Percentiles rank a stretch among this genome's conserved stretches.
Evolutionary conservation across 805 yeast genomes (phyloP).

Genomic region (Metschnikowia colocasiae): DNA sequence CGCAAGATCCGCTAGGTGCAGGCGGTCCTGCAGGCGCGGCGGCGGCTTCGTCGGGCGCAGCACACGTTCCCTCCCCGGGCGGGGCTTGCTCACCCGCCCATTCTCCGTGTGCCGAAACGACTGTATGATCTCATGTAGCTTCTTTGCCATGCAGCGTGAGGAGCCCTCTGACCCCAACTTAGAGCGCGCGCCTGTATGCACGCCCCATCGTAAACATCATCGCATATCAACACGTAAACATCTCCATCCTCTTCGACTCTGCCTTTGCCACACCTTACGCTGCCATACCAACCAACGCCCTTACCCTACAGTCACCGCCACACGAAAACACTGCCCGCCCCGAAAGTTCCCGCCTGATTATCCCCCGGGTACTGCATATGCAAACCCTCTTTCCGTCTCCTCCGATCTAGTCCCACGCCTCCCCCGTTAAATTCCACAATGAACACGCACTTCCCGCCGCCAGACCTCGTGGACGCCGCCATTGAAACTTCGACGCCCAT

Average conservation of each 20-base stretch:
- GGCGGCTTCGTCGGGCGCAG: not conserved
- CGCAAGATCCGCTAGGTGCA: slow-evolving; percentile 24
- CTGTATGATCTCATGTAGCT: slow-evolving; percentile 7
- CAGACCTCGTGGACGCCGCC: slow-evolving; percentile 14
- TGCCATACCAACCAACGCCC: too few species aligned
- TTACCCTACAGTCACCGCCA: too few species aligned
- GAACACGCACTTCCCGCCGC: slow-evolving; percentile 5
- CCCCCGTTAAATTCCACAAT: not conserved
- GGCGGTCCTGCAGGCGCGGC: not conserved
- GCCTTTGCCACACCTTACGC: not conserved
- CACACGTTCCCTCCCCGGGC: not conserved
- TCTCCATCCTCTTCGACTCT: not conserved
- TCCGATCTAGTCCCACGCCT: not conserved
- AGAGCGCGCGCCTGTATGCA: not conserved
- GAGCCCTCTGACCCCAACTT: not conserved
- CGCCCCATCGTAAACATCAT: not conserved
- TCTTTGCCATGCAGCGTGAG: not conserved
- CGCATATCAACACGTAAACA: not conserved
- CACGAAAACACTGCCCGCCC: too few species aligned
- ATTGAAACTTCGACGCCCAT: slow-evolving; percentile 21
- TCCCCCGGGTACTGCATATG: too few species aligned
- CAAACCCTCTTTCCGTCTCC: not conserved
- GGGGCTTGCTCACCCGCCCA: not conserved
- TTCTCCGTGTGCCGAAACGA: slow-evolving; percentile 10
- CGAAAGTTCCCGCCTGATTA: too few species aligned